These are phyloP conservation scores for Aspergillus egyptiacus DNA, from an alignment of 495 filamentous ascomycete genomes.

Conservation along the genomic window DNA sequence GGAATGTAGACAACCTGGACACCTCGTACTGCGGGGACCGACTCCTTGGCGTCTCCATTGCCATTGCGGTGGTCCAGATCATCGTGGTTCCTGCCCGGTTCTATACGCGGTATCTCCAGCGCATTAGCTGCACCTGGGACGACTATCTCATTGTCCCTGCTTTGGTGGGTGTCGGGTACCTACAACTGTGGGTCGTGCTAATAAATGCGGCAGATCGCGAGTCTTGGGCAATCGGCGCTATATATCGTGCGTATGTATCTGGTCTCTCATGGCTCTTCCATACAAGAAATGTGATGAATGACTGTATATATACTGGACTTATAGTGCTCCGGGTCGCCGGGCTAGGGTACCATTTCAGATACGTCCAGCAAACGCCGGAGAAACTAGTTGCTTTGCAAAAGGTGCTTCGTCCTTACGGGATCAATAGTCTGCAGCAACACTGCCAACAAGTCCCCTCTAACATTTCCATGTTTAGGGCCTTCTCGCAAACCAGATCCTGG, in stretches of 20 bases:
- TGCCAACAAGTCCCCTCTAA: neutral
- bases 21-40: conserved; percentile 10
- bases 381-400: conserved; percentile 12
- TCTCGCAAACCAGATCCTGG: conserved; percentile 21
- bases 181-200: too few relatives aligned
- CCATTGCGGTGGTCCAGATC: conserved; percentile 18
- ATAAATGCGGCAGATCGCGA: too few relatives aligned
- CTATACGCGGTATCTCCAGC: conserved; percentile 23
- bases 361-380: conserved; percentile 14
- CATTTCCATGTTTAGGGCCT: conserved; percentile 6
- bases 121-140: too few relatives aligned
- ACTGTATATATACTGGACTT: neutral
- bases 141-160: too few relatives aligned
- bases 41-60: conserved; percentile 14
- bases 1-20: neutral
- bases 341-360: conserved; percentile 17
- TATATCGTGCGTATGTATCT: too few relatives aligned
- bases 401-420: neutral
- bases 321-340: conserved; percentile 16
- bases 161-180: too few relatives aligned
- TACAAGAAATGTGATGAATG: too few relatives aligned
- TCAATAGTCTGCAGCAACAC: neutral
- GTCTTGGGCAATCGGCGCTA: too few relatives aligned
- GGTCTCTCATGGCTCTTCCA: too few relatives aligned
- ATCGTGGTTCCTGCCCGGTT: conserved; percentile 26